Conservation (phyloP, 2,329 filamentous ascomycete species). For the Albifimbria verrucaria region DNA sequence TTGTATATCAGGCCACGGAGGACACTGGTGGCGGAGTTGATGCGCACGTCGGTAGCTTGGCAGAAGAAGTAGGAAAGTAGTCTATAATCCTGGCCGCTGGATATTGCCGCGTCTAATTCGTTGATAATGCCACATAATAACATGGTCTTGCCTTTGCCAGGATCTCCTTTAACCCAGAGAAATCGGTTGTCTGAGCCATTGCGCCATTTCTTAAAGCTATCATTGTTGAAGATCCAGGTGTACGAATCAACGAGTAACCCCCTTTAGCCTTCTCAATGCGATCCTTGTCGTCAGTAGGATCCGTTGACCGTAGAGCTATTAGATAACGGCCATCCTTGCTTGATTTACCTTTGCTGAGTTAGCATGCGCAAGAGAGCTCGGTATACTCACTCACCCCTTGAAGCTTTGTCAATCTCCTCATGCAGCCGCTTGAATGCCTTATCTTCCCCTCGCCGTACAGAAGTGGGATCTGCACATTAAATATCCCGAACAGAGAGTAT, state of each 20-base stretch:
- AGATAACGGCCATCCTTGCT: neutral
- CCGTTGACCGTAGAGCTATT: neutral
- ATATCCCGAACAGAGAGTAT: neutral
- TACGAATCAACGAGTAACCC: neutral
- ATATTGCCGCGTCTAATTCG: slow-evolving; percentile 11
- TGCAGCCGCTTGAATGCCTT: neutral
- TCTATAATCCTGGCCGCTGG: too few relatives aligned
- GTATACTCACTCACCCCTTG: too few relatives aligned
- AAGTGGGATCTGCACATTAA: neutral
- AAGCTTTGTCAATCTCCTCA: neutral
- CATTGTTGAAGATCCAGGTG: neutral
- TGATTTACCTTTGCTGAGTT: too few relatives aligned
- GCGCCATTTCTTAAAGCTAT: slow-evolving; percentile 4
- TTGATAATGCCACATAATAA: slow-evolving; percentile 33
- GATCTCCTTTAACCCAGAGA: slow-evolving; percentile 36
- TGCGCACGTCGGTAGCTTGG: slow-evolving; percentile 30
- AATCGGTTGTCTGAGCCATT: slow-evolving; percentile 13
- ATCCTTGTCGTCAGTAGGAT: neutral
- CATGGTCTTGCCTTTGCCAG: slow-evolving; percentile 44
- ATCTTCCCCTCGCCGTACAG: neutral
- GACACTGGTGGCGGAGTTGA: slow-evolving; percentile 37
- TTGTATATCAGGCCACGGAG: slow-evolving; percentile 40
- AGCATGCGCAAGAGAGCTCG: too few relatives aligned
- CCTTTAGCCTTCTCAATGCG: too few relatives aligned
- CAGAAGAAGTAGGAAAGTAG: slow-evolving; percentile 39